Base-by-base conservation (phyloP, 2,329 filamentous ascomycete species). In the Decorospora gaudefroyi region DNA sequence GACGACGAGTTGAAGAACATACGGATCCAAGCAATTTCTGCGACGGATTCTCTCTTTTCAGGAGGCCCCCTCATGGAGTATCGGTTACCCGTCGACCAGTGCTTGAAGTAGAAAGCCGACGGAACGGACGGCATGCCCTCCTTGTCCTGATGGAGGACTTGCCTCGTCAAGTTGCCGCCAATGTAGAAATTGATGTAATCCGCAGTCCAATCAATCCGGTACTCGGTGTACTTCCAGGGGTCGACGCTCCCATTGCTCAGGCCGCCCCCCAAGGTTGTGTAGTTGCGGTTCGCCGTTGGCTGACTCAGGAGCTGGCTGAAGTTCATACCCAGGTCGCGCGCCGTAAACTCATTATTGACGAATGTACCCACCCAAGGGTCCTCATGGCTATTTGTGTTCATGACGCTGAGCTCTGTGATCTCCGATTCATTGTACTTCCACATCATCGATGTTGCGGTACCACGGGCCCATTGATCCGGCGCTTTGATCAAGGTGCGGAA, bases 1-100 rank as follows among this genome's bases (percentile, higher is more conserved):
- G 67, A 51, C 1, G 75, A 76, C 0, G 74, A 74, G 50, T 78
- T 78, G 68, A 78, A 78, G 54, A 78, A 78, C 18, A 74, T 61
- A n/a, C 75, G 69, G 7, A 73, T 67, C 72, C 74, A 78, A 6
- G 65, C 72, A 21, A 78, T 55, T 16, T 72, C 72, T 4, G 75
- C 76, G 13, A 63, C 55, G 2, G 73, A 70, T n/a, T 55, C 59
- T 13, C 64, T 64, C 11, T 27, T 32, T 2, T 21, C 26, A 27
- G 76, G 75, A 10, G 76, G 76, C 4, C 76, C 76, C 53, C 72
- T 62, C 65, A 74, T 77, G 2, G 64, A 72, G 47, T 69, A 71
- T 9, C 56, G 49, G 47, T 77, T 74, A 7, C 76, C 76, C 6
- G 67, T 71, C 0, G 74, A 76, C 75, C 75, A 78, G 54, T 78